Evolutionary conservation across 2,329 filamentous ascomycete species (phyloP).

Genomic region (Colletotrichum sp.): DNA sequence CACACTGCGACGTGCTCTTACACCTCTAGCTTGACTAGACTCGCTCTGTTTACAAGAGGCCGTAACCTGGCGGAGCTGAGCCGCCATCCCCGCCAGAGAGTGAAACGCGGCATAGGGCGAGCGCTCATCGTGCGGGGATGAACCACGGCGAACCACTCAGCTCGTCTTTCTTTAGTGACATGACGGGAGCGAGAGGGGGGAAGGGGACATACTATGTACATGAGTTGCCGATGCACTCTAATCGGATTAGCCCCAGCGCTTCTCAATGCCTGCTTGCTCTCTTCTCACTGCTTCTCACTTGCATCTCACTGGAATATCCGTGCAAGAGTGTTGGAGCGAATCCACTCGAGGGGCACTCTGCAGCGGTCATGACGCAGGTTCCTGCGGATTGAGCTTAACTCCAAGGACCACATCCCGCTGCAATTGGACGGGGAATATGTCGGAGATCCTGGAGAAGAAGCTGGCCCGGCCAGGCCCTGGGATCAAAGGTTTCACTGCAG

Average conservation of each 20-base stretch:
- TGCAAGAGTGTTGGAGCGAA: not conserved
- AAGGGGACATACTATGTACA: not conserved
- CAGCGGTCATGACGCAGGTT: constrained; percentile 18
- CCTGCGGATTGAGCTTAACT: constrained; percentile 17
- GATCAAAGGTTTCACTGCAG: not conserved
- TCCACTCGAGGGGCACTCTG: not conserved
- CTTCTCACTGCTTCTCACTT: not conserved
- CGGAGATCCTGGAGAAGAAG: constrained; percentile 10
- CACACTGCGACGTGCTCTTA: not conserved
- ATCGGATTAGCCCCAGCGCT: not conserved
- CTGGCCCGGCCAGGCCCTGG: not conserved
- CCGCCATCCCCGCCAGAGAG: not conserved
- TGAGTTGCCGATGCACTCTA: not conserved
- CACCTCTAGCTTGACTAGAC: not conserved
- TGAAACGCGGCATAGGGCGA: constrained; percentile 4
- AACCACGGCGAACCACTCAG: not conserved
- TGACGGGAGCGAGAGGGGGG: not conserved
- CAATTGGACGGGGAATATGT: constrained; percentile 19
- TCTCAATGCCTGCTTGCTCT: not conserved
- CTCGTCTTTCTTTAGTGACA: not conserved
- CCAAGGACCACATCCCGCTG: not conserved
- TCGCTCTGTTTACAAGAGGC: not conserved
- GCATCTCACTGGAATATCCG: not conserved
- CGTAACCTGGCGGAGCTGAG: not conserved
- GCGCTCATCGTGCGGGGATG: constrained; percentile 14